Evolutionary conservation across 2,329 filamentous ascomycete genomes (phyloP), one percentile per base, ranked within the genome.

Genomic region (Curvularia sp.): DNA sequence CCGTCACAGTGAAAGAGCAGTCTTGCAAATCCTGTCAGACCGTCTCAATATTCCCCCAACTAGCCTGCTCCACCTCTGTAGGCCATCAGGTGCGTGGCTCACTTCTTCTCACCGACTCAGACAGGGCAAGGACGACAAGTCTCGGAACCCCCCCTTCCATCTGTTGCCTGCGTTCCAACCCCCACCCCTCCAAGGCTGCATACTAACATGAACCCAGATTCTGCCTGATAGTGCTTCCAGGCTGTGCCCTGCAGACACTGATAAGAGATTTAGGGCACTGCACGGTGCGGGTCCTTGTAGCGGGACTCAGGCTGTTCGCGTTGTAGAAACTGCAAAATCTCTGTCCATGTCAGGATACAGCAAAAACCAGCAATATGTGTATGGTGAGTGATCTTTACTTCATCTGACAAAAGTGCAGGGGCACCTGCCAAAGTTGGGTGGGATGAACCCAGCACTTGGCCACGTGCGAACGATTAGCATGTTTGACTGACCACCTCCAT

Each of bases 281-380:
- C 74, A 68, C 66, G 64, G 68, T 67, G 70, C 70, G 68, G 67
- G 66, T 64, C 68, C 70, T 55, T 64, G 60, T 63, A 69, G 68
- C 78, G 83, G 86, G 82, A 79, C 86, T 81, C 80, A 82, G 83
- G 75, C 82, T 64, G 70, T 64, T 49, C 60, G 63, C 45, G 66
- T 67, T 66, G 71, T 66, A 70, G 65, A 70, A 65, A 66, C 65
- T 63, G 67, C 63, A 76, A 76, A 80, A 76, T 78, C 87, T 72
- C 81, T 91, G 80, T 87, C 89, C 79, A 93, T 93, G 90, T 89
- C 91, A 78, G 89, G 89, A 80, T 93, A 92, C 83, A 83, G 84
- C 74, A 96, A 96, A 80, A 80, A 87, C 58, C 87, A 90, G 77
- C 84, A 89, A 78, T 89, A 89, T 77, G 86, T 93, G 81, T 90